Conservation (phyloP, 202 grass and related monocot genomes). For the Zoysia matrella region DNA sequence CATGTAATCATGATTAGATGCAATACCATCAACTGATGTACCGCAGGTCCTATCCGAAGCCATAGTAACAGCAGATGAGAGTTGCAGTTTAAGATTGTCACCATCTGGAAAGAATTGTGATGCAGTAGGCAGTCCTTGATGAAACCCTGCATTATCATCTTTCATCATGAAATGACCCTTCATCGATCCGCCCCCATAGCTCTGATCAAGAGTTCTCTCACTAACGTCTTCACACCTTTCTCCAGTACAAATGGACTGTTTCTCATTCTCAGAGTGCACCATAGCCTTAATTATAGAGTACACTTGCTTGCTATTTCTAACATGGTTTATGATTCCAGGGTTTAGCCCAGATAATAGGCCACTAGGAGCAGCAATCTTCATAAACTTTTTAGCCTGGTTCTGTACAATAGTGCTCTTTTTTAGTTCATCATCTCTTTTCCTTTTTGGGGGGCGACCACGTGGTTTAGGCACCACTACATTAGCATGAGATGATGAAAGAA, state of each 20-base stretch:
- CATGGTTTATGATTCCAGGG: conserved; percentile 99
- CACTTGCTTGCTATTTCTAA: conserved; percentile 98
- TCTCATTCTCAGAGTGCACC: conserved; percentile 61
- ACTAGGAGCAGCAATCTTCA: conserved; percentile 88
- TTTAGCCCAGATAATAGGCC: conserved; percentile 92
- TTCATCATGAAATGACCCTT: conserved; percentile 45
- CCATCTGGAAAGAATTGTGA: conserved; percentile 45
- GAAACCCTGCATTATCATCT: conserved; percentile 37
- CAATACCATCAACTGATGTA: conserved; percentile 59
- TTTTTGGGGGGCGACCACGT: conserved; percentile 65
- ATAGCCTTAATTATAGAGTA: conserved; percentile 96
- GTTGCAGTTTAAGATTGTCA: conserved; percentile 60
- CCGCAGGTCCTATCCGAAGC: conserved; percentile 60
- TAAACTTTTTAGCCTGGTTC: conserved; percentile 63
- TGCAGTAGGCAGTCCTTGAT: conserved; percentile 38
- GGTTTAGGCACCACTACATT: conserved; percentile 57
- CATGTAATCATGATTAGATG: conserved; percentile 67
- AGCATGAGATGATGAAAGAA: conserved; percentile 81
- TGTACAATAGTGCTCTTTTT: conserved; percentile 56
- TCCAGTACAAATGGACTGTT: conserved; percentile 32
- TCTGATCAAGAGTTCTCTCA: conserved; percentile 54
- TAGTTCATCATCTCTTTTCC: conserved; percentile 66
- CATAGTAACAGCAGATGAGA: conserved; percentile 58
- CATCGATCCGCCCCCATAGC: conserved; percentile 43
- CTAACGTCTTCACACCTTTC: conserved; percentile 57